A percentile compares a stretch with the other conserved stretches of the same genome.
These are phyloP conservation scores for Scedosporium dehoogii DNA, from an alignment of 2,329 filamentous ascomycete genomes.

Conservation along the genomic window DNA sequence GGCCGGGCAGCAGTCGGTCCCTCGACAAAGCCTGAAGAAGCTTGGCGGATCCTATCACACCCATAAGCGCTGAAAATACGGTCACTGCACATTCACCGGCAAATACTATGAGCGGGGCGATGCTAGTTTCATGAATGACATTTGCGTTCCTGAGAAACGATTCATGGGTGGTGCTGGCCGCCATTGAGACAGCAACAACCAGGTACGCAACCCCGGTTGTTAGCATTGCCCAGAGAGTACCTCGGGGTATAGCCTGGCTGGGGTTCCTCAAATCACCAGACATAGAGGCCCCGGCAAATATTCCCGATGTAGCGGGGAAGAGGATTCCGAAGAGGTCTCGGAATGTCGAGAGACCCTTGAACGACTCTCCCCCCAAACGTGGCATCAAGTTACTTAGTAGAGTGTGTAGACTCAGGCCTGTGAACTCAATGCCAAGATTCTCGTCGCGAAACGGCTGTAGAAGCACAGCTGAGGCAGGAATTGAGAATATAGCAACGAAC, in stretches of 20 bases:
- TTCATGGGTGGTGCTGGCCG: slow-evolving; percentile 61
- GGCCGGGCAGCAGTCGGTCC: slow-evolving; percentile 68
- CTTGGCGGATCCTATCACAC: slow-evolving; percentile 75
- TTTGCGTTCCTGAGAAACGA: slow-evolving; percentile 69
- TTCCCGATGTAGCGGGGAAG: slow-evolving; percentile 57
- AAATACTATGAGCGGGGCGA: slow-evolving; percentile 65
- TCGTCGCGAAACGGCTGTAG: slow-evolving; percentile 57
- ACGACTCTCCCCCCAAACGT: slow-evolving; percentile 51
- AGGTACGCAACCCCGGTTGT: slow-evolving; percentile 62
- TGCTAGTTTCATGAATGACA: slow-evolving; percentile 69
- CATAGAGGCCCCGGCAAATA: slow-evolving; percentile 73
- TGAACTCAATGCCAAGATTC: slow-evolving; percentile 60
- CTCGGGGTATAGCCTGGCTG: slow-evolving; percentile 73
- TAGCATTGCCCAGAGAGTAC: slow-evolving; percentile 68
- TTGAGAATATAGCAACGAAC: slow-evolving; percentile 65
- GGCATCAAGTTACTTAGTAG: slow-evolving; percentile 67
- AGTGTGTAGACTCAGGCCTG: slow-evolving; percentile 62
- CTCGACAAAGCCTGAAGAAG: slow-evolving; percentile 73
- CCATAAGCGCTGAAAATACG: slow-evolving; percentile 81
- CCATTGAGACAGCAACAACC: slow-evolving; percentile 68
- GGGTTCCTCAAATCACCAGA: slow-evolving; percentile 77
- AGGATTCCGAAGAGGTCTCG: slow-evolving; percentile 78
- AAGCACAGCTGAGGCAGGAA: slow-evolving; percentile 67
- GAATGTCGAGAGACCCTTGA: slow-evolving; percentile 58
- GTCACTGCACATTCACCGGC: slow-evolving; percentile 75